Evolutionary conservation across 306 rosid species (phyloP).

Genomic region (Hylodesmum podocarpum): DNA sequence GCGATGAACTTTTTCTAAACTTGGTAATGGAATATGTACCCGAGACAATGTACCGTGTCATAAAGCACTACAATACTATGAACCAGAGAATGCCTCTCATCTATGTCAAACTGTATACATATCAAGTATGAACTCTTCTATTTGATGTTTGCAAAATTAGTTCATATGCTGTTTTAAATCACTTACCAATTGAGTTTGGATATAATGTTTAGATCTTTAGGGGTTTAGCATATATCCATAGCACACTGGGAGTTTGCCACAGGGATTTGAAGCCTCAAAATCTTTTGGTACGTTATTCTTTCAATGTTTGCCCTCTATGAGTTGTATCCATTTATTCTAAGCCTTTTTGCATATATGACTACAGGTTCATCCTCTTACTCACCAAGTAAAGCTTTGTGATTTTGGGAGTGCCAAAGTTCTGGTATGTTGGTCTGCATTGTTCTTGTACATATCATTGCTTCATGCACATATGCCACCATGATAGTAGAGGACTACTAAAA

Average conservation of each 20-base stretch:
- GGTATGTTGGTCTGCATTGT: conserved; percentile 45
- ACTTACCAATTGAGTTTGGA: conserved; percentile 15
- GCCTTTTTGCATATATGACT: conserved; percentile 12
- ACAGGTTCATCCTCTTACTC: conserved; percentile 88
- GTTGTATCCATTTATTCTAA: neutral
- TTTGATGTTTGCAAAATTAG: neutral
- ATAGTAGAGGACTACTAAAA: neutral
- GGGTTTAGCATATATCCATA: conserved; percentile 84
- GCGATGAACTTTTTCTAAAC: conserved; percentile 79
- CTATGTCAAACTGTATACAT: conserved; percentile 79
- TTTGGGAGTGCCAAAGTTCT: conserved; percentile 90
- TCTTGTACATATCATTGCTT: neutral
- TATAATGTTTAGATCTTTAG: conserved; percentile 61
- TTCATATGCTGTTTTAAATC: conserved; percentile 4
- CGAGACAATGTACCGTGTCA: conserved; percentile 73
- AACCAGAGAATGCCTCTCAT: conserved; percentile 88
- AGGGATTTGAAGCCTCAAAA: conserved; percentile 92
- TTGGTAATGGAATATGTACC: conserved; percentile 89
- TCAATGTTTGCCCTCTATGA: conserved; percentile 13
- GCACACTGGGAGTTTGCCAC: conserved; percentile 80
- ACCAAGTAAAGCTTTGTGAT: conserved; percentile 89
- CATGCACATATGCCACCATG: neutral
- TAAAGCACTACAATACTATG: conserved; percentile 66
- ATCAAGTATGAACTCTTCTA: conserved; percentile 63
- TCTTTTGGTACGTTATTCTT: conserved; percentile 59